Base-by-base conservation (phyloP, 208 protist species). In the Crithidia expoeki region DNA sequence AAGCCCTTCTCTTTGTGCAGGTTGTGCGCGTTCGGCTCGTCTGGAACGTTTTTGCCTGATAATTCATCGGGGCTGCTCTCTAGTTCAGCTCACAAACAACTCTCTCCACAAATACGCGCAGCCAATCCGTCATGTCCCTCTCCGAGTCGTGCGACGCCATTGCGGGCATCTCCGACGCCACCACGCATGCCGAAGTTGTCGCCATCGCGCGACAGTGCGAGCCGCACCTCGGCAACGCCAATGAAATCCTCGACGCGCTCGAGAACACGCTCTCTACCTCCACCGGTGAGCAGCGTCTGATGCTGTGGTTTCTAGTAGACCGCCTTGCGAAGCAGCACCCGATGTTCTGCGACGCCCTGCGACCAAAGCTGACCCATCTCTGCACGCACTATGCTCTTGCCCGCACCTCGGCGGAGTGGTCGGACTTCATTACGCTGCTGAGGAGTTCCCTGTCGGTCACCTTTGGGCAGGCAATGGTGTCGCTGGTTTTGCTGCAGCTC, bases 281-380 rank as follows among this genome's bases (percentile, higher is more conserved):
- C 2, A 62, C 80, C 1, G 83, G 74, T 1, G 32, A 44, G 1
- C 82, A 92, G 66, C 76, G 82, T 19, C 75, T 96, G 28, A 74
- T 84, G 53, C 71, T 95, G 63, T 96, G 92, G 92, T 81, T 89
- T 55, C 84, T 96, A n/a, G 77, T 96, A 23, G 92, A 96, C 63
- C 76, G 83, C 4, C 80, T 96, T 5, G 86, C 85, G 0, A 96
- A 96, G 74, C 89, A 95, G 62, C 89, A 95, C 72, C 53, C 33
- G 14, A 75, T 89, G 21, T 93, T 94, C 65, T 65, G 94, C 16
- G 89, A 96, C 12, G 82, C 85, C 1, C 70, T 96, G 49, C 89
- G 89, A 0, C 77, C 87, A 21, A 84, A 81, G 30, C 42, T 95
- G 42, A 80, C 92, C 2, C 33, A 76, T 14, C 68, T 92, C n/a